Evolutionary conservation across 805 yeast species (phyloP).

Genomic region (Suhomyces xylopsoci): DNA sequence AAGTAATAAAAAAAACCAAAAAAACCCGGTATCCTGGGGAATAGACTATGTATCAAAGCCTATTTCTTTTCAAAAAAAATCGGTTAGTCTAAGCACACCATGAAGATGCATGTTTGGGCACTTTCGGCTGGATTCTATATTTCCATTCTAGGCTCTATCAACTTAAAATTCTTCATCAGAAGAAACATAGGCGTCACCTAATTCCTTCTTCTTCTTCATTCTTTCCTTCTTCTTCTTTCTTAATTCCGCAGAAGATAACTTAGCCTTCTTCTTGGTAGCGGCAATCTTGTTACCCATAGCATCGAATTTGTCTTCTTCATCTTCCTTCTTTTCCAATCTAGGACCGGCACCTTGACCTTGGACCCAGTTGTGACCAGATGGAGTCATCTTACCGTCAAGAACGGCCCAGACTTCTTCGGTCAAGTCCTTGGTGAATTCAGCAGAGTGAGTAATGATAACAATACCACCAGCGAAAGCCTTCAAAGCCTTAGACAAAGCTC

Average conservation of each 20-base stretch:
- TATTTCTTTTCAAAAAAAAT: slow-evolving; percentile 5
- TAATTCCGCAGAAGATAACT: slow-evolving; percentile 97
- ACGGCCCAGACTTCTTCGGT: slow-evolving; percentile 99
- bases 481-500: slow-evolving; percentile 98
- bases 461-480: slow-evolving; percentile 99
- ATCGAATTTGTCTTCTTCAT: slow-evolving; percentile 97
- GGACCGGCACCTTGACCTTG: slow-evolving; percentile 99
- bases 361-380: slow-evolving; percentile 99
- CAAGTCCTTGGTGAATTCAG: slow-evolving; percentile 98
- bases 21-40: slow-evolving; percentile 1
- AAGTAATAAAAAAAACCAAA: slow-evolving; percentile 3
- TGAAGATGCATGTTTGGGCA: not conserved
- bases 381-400: slow-evolving; percentile 96
- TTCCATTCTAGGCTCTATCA: slow-evolving; percentile 1
- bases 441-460: slow-evolving; percentile 99
- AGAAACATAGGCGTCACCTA: slow-evolving; percentile 98
- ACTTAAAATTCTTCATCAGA: slow-evolving; percentile 69
- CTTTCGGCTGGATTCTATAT: not conserved
- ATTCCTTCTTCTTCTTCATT: slow-evolving; percentile 99
- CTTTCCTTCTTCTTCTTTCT: slow-evolving; percentile 99
- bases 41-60: slow-evolving; percentile 4
- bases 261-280: slow-evolving; percentile 91
- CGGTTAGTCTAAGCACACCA: slow-evolving; percentile 3
- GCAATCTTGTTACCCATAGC: slow-evolving; percentile 99
- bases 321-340: slow-evolving; percentile 96